Evolutionary conservation across 2,329 filamentous ascomycete genomes (phyloP), one percentile per base, ranked within the genome.

Genomic region (Plenodomus tracheiphilus): DNA sequence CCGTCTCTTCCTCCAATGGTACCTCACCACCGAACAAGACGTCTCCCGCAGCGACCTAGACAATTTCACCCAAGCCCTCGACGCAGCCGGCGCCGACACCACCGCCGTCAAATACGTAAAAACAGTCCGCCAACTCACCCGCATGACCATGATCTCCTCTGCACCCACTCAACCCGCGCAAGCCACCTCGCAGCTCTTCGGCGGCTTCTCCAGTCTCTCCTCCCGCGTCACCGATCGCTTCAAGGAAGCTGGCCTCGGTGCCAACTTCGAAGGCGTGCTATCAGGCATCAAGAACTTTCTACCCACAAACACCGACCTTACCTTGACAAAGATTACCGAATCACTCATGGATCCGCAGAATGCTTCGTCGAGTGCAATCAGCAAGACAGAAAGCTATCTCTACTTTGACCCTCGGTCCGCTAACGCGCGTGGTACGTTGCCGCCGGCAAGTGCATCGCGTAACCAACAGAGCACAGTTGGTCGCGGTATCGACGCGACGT

Each of bases 271-370:
- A 72, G 93, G 88, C 22, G 83, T 99, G 37, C 92, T 97, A 54
- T 93, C 91, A 5, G 93, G 93, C 37, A 93, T 99, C 67, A 99
- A 97, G 76, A 97, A 96, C 74, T 96, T 99, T 75, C 78, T 99
- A n/a, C 94, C 95, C 0, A 90, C 85, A 13, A 95, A 99, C 75
- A 91, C 92, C 63, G 95, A 99, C 68, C 82, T 97, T 9, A 97
- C 94, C 0, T 84, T 99, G 44, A 99, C 95, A 47, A 97, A 97
- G 75, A 97, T 99, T 68, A 93, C 94, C 35, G 94, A 99, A 73
- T 96, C 91, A 1, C 87, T 99, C 65, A 99, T 99, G 93, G 94
- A 99, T 66, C 94, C 94, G 0, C 83, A 90, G 39, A 85, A 91
- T 10, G 93, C 94, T 2, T 91, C 90, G 3, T 93, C 90, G 5